Evolutionary conservation across 2,329 filamentous ascomycete species (phyloP).

Genomic region (Sordariomycetes sp.): DNA sequence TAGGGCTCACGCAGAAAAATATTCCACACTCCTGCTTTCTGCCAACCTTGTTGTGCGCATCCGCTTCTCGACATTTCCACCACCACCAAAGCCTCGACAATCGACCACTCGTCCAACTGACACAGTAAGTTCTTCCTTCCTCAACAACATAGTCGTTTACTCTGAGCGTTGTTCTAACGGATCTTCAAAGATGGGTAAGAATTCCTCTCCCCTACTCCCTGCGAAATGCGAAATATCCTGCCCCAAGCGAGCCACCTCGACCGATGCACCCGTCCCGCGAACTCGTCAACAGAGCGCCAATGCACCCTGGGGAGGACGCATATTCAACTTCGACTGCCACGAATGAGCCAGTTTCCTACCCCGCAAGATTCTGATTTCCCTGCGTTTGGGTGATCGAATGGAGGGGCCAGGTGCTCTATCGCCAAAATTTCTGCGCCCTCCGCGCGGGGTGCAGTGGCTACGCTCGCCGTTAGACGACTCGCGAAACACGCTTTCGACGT

Average conservation of each 20-base stretch:
- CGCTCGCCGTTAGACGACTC: background rate
- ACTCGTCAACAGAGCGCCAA: background rate
- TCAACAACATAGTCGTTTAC: slow-evolving; percentile 9
- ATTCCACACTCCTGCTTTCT: slow-evolving; percentile 4
- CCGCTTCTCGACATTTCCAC: slow-evolving; percentile 1
- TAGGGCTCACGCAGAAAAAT: slow-evolving; percentile 5
- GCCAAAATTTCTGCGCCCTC: background rate
- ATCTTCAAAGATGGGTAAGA: slow-evolving; percentile 50
- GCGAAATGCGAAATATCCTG: background rate
- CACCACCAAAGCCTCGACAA: slow-evolving; percentile 1
- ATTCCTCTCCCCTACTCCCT: slow-evolving; percentile 11
- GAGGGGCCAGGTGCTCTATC: background rate
- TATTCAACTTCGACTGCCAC: background rate
- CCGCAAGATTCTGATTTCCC: background rate
- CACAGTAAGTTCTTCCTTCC: slow-evolving; percentile 31
- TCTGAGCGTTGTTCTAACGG: slow-evolving; percentile 21
- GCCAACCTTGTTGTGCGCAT: slow-evolving; percentile 1
- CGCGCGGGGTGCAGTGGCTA: background rate
- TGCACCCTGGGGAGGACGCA: background rate
- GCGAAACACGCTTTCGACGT: background rate
- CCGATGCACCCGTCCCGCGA: background rate
- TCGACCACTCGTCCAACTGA: slow-evolving; percentile 26
- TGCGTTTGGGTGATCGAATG: background rate
- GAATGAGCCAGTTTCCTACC: background rate
- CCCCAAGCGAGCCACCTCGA: background rate